These are phyloP conservation scores for Podila verticillata DNA, from an alignment of 192 early-diverging fungal genomes.

Conservation along the genomic window DNA sequence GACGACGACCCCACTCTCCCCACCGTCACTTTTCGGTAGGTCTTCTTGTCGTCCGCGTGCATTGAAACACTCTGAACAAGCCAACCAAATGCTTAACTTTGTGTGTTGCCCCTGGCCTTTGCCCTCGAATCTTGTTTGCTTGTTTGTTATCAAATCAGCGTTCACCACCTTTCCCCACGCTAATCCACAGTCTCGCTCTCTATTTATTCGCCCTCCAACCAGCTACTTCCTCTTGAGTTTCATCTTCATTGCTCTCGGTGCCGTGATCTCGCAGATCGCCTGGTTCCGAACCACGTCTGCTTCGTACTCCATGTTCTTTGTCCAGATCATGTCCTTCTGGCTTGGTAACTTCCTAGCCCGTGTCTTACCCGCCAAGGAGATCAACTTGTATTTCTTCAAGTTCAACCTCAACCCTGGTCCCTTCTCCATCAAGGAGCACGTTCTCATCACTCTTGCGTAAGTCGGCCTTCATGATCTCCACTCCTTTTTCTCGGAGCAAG, in stretches of 20 bases:
- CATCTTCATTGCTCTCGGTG: constrained; percentile 47
- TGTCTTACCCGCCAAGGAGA: constrained; percentile 30
- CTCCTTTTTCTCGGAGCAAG: background rate
- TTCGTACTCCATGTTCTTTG: constrained; percentile 56
- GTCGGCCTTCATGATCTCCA: background rate
- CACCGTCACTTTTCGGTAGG: constrained; percentile 53
- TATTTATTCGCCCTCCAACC: too few species aligned
- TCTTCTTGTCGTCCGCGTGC: background rate
- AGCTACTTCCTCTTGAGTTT: constrained; percentile 52
- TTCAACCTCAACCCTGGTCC: constrained; percentile 60
- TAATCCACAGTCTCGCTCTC: too few species aligned
- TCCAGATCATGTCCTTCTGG: constrained; percentile 54
- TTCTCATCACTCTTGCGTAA: constrained; percentile 54
- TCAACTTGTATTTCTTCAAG: constrained; percentile 36
- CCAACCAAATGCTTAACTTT: background rate
- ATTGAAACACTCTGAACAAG: background rate
- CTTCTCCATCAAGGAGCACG: constrained; percentile 63
- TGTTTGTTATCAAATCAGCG: background rate
- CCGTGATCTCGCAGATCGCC: constrained; percentile 50
- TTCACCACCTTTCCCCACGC: too few species aligned
- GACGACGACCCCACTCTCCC: constrained; percentile 53
- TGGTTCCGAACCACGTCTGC: constrained; percentile 56
- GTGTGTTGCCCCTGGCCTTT: background rate
- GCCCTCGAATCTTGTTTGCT: background rate
- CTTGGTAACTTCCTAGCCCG: constrained; percentile 49